Evolutionary conservation across 75 land plant species (phyloP).

Genomic region (Sequoiadendron giganteum): DNA sequence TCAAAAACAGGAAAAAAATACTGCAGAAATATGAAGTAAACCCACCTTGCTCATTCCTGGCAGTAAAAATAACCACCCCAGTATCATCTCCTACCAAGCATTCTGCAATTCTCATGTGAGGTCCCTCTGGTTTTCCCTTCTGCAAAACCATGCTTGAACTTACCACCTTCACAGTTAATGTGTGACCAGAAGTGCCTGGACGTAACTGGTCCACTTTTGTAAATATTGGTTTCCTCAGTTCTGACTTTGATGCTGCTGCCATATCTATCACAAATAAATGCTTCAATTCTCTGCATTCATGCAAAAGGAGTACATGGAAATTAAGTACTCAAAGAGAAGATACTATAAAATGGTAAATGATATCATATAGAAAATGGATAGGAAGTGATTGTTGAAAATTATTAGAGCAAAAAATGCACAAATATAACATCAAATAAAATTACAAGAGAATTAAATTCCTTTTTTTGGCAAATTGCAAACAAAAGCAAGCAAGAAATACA

Average conservation of each 20-base stretch:
- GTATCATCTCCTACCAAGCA: slow-evolving; percentile 68
- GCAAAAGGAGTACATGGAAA: too few relatives aligned
- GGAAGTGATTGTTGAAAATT: too few relatives aligned
- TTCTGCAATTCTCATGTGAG: slow-evolving; percentile 60
- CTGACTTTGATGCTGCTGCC: slow-evolving; percentile 11
- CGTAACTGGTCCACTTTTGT: slow-evolving; percentile 63
- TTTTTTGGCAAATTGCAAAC: too few relatives aligned
- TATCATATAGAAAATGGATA: too few relatives aligned
- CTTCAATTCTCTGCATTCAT: not conserved
- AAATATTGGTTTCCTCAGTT: slow-evolving; percentile 63
- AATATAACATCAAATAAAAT: too few relatives aligned
- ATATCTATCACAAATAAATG: not conserved
- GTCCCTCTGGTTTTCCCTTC: slow-evolving; percentile 44
- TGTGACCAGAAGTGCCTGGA: slow-evolving; percentile 65
- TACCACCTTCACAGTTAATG: slow-evolving; percentile 54
- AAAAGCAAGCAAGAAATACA: too few relatives aligned
- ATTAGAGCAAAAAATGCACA: too few relatives aligned
- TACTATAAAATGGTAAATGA: too few relatives aligned
- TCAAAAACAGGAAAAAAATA: too few relatives aligned
- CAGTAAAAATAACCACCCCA: slow-evolving; percentile 65
- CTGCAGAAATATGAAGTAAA: not conserved
- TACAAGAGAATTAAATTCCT: too few relatives aligned
- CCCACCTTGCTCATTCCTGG: slow-evolving; percentile 68
- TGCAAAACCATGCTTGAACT: slow-evolving; percentile 49
- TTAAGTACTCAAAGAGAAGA: not conserved